These are phyloP conservation scores for Colletotrichum limetticola DNA, from an alignment of 2,329 filamentous ascomycete genomes.

Conservation along the genomic window DNA sequence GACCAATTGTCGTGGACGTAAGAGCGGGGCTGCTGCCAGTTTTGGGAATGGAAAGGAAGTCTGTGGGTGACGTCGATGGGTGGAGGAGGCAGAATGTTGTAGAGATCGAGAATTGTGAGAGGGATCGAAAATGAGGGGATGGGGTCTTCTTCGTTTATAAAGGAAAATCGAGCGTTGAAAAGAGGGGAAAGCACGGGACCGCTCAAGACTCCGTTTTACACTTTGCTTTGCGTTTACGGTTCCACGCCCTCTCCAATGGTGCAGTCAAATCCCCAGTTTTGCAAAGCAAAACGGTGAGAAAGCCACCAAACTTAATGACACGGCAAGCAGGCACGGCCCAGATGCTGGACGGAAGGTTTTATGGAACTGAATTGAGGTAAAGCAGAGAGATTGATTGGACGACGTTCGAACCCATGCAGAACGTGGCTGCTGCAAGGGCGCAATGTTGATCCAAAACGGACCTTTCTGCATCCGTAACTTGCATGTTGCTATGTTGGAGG, in stretches of 20 bases:
- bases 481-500: background rate
- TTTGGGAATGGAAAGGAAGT: background rate
- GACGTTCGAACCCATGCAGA: background rate
- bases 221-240: background rate
- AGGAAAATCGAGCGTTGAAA: background rate
- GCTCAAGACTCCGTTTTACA: background rate
- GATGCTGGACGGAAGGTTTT: background rate
- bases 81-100: background rate
- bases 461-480: background rate
- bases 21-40: background rate
- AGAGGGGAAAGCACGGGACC: background rate
- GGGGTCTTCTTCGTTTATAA: background rate
- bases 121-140: background rate
- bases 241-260: background rate
- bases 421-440: background rate
- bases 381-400: background rate
- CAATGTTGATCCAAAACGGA: background rate
- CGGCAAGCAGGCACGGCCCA: too few species aligned
- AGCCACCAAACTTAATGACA: too few species aligned
- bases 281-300: too few species aligned
- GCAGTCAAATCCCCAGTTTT: too few species aligned
- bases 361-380: background rate
- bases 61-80: background rate
- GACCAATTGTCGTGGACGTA: background rate
- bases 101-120: constrained; percentile 9